Conservation (phyloP, 2,329 filamentous ascomycete genomes). For the Talaromyces sp. region DNA sequence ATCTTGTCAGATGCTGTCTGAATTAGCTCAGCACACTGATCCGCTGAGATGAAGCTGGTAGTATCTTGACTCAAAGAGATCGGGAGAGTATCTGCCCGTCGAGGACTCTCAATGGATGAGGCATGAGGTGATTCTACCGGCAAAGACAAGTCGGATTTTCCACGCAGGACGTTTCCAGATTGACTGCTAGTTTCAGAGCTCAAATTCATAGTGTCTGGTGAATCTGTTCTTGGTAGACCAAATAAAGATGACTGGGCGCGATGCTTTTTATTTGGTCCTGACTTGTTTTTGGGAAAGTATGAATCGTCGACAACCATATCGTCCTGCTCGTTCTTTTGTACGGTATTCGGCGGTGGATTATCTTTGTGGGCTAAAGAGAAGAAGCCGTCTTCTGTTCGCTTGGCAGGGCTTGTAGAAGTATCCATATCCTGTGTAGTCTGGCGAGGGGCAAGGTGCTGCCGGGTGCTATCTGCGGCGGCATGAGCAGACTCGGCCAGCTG, state of each 20-base stretch:
- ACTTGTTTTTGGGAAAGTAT: not conserved
- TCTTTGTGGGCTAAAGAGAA: not conserved
- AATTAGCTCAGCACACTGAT: slow-evolving; percentile 54
- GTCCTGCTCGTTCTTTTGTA: not conserved
- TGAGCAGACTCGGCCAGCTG: slow-evolving; percentile 54
- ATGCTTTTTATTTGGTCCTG: not conserved
- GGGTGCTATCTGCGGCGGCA: not conserved
- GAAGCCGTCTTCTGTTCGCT: not conserved
- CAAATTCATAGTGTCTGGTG: slow-evolving; percentile 1
- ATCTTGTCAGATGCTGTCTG: slow-evolving; percentile 48
- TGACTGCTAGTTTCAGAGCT: not conserved
- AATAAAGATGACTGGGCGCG: not conserved
- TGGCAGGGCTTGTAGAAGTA: not conserved
- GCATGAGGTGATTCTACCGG: not conserved
- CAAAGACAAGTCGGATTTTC: not conserved
- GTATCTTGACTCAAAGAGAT: slow-evolving; percentile 40
- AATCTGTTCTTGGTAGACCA: slow-evolving; percentile 5
- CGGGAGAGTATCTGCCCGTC: slow-evolving; percentile 43
- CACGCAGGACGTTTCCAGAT: not conserved
- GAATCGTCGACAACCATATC: not conserved
- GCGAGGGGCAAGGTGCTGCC: not conserved
- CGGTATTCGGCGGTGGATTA: not conserved
- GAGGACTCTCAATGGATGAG: not conserved
- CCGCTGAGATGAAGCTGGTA: slow-evolving; percentile 50
- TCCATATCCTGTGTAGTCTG: not conserved